These are phyloP conservation scores for Penicillium italicum DNA, from an alignment of 2,329 filamentous ascomycete genomes.

Conservation along the genomic window DNA sequence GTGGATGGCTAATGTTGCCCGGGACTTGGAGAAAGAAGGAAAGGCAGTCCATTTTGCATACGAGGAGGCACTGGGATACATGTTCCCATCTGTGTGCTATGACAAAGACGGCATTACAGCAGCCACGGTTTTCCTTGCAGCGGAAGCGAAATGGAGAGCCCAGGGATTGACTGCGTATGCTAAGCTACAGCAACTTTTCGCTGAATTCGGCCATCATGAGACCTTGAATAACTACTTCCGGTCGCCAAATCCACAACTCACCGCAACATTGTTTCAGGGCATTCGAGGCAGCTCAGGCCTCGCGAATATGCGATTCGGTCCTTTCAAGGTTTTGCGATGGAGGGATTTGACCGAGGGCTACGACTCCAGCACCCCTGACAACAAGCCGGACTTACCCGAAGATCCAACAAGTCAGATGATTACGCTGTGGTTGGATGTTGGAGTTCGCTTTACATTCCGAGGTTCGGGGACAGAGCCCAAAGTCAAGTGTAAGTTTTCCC, in stretches of 20 bases:
- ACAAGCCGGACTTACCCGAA: constrained; percentile 54
- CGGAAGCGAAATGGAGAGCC: constrained; percentile 49
- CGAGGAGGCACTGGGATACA: constrained; percentile 65
- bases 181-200: constrained; percentile 57
- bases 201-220: constrained; percentile 58
- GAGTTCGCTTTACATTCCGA: constrained; percentile 56
- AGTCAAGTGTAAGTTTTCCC: constrained; percentile 53
- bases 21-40: constrained; percentile 48
- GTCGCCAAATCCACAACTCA: constrained; percentile 53
- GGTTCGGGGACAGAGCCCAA: constrained; percentile 65
- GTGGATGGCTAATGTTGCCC: constrained; percentile 62
- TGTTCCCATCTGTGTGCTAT: constrained; percentile 60
- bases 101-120: constrained; percentile 65
- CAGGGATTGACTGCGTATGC: constrained; percentile 55
- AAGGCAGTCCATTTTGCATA: constrained; percentile 57
- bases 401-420: constrained; percentile 61
- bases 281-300: constrained; percentile 49
- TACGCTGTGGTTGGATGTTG: constrained; percentile 55
- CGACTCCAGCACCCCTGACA: constrained; percentile 54
- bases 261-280: constrained; percentile 52
- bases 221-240: constrained; percentile 63
- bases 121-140: constrained; percentile 57
- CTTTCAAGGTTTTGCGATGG: constrained; percentile 55
- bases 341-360: constrained; percentile 60
- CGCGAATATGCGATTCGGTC: constrained; percentile 48